Base-by-base conservation (phyloP, 2,329 filamentous ascomycete genomes). In the Claviceps monticola region DNA sequence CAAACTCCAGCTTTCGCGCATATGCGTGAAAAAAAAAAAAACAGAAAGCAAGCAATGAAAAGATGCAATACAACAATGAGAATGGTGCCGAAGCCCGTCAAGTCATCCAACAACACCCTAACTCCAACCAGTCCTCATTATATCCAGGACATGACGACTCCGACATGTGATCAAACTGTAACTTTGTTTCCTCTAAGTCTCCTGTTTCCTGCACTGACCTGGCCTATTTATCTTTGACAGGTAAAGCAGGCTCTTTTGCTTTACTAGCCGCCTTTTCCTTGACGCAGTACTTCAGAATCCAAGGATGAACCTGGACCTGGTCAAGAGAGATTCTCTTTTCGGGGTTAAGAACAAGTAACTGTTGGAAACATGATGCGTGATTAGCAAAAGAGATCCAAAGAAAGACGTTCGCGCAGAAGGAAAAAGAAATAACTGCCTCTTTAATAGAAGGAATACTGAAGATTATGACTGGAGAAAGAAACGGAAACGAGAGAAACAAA, bases 211-310 rank as follows among this genome's bases (percentile, higher is more conserved):
- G 21, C 14, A 44, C 21, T 23, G 16, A 26, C 21, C 23, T 23
- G 6, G 54, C 58, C 48, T 51, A 58, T 53, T 46, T 4, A 34
- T 63, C 55, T 39, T 46, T 49, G 29, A 34, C 29, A 11, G 29
- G 21, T 39, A 42, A n/a, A 58, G 23, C 53, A 55, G 36, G 49
- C 54, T 64, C 70, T 75, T 58, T 79, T 78, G 53, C 72, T 72
- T 73, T 76, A 39, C 70, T 59, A 5, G 71, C 72, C 51, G 74
- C 68, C 62, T 78, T 74, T n/a, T 75, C 74, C 68, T 79, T 81
- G 57, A 84, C 76, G 66, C 91, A 97, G 68, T 97, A 88, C 74
- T 96, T 97, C 59, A 96, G 67, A 61, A 98, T 95, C 93, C 93
- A 98, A 17, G 93, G 91, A 66, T 97, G 93, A 50, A 77, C 76